Conservation (phyloP, 345 rosid genomes). For the Erucastrum elatum region DNA sequence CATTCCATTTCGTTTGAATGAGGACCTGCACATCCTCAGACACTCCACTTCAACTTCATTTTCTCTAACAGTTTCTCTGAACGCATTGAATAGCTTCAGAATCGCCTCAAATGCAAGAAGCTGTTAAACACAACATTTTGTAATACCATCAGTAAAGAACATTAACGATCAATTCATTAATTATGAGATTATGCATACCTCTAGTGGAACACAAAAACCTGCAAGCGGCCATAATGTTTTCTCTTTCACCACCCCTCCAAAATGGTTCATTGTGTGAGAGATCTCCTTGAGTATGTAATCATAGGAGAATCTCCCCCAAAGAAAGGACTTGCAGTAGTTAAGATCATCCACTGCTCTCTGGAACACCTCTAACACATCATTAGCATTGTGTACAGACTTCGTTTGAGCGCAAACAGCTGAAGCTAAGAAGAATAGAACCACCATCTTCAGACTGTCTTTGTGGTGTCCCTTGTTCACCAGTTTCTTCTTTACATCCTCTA, state of each 20-base stretch:
- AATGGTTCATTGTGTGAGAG: not conserved
- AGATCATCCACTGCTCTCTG: not conserved
- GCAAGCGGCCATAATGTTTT: not conserved
- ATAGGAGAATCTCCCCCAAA: not conserved
- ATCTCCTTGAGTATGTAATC: not conserved
- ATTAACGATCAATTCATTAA: no score
- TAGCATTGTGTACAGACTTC: not conserved
- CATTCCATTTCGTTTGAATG: not conserved
- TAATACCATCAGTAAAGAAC: not conserved
- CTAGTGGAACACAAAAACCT: not conserved
- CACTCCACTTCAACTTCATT: not conserved
- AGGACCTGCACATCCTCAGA: not conserved
- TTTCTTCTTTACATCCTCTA: no score
- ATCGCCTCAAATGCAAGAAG: not conserved
- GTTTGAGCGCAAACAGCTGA: not conserved
- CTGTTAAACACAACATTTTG: not conserved
- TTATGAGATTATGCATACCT: not conserved
- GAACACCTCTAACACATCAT: not conserved
- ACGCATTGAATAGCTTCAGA: not conserved
- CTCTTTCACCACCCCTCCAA: not conserved
- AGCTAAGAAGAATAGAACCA: not conserved
- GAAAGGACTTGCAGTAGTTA: no score
- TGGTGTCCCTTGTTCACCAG: no score
- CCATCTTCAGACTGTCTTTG: not conserved
- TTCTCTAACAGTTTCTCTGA: not conserved